phyloP scores from a whole-genome alignment of 495 filamentous ascomycete genomes.

The Polyplosphaeria fusca region DNA sequence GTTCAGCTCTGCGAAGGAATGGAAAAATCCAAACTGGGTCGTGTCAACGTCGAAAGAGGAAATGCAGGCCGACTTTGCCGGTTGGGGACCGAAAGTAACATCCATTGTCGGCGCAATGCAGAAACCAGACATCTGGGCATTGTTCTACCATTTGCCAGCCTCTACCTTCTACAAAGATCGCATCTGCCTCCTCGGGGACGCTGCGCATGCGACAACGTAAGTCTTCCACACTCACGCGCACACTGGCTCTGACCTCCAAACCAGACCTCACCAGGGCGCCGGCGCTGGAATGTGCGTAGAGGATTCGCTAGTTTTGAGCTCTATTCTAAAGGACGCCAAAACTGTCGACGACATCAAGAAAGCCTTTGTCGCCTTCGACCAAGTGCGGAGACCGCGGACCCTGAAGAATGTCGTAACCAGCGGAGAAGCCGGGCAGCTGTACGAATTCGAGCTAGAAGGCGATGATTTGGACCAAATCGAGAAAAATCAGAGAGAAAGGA shows the following conservation, averaged over 20 bases:
- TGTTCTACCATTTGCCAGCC: conserved; percentile 59
- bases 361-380: conserved; percentile 64
- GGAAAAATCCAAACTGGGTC: conserved; percentile 57
- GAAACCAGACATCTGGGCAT: conserved; percentile 49
- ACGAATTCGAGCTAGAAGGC: conserved; percentile 37
- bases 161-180: conserved; percentile 54
- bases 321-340: conserved; percentile 51
- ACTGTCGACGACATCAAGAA: conserved; percentile 42
- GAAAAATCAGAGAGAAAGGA: conserved; percentile 45
- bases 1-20: conserved; percentile 45
- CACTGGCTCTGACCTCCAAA: too few species aligned
- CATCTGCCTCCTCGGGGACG: conserved; percentile 63
- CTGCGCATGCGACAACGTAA: conserved; percentile 68
- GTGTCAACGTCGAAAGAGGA: conserved; percentile 53
- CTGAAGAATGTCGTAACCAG: conserved; percentile 36
- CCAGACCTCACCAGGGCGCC: conserved; percentile 66
- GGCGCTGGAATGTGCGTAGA: conserved; percentile 69
- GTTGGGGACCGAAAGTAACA: conserved; percentile 52
- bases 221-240: too few species aligned
- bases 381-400: conserved; percentile 49
- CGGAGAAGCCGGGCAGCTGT: conserved; percentile 35
- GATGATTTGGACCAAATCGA: conserved; percentile 39
- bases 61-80: conserved; percentile 53
- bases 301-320: conserved; percentile 59
- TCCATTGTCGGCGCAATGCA: conserved; percentile 47